Percentiles rank a stretch among this genome's conserved stretches.
These are phyloP conservation scores for Meyerozyma sp. DNA, from an alignment of 1,139 yeast genomes.

Conservation along the genomic window DNA sequence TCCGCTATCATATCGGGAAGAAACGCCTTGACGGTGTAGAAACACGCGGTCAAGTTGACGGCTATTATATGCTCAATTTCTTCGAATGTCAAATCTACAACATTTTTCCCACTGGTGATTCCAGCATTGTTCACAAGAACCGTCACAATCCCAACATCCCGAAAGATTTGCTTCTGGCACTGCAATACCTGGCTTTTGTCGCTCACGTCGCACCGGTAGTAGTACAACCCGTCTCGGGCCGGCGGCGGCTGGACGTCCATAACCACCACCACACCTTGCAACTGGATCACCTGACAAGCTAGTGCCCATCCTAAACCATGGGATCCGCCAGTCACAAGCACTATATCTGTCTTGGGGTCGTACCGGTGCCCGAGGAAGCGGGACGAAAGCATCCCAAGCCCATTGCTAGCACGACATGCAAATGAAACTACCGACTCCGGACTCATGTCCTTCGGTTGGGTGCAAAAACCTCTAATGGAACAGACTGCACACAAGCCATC, in stretches of 20 bases:
- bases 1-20: constrained; percentile 65
- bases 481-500: too few relatives aligned
- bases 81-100: constrained; percentile 47
- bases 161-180: constrained; percentile 31
- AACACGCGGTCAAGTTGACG: constrained; percentile 65
- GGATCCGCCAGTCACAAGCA: constrained; percentile 79
- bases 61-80: constrained; percentile 59
- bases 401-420: constrained; percentile 20
- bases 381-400: constrained; percentile 25
- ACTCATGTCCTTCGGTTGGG: not conserved
- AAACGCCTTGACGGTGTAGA: constrained; percentile 63
- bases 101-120: constrained; percentile 52
- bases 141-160: constrained; percentile 55
- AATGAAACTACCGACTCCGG: constrained; percentile 1
- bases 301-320: constrained; percentile 71
- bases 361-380: constrained; percentile 44
- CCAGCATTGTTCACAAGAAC: constrained; percentile 84
- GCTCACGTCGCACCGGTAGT: constrained; percentile 67
- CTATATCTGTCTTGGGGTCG: constrained; percentile 50
- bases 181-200: constrained; percentile 31
- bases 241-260: constrained; percentile 52
- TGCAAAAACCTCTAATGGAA: not conserved
- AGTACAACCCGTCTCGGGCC: constrained; percentile 36
- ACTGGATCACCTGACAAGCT: constrained; percentile 37
- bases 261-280: constrained; percentile 50